These are phyloP conservation scores for Serendipita sp. DNA, from an alignment of 768 basidiomycete genomes.

Conservation along the genomic window DNA sequence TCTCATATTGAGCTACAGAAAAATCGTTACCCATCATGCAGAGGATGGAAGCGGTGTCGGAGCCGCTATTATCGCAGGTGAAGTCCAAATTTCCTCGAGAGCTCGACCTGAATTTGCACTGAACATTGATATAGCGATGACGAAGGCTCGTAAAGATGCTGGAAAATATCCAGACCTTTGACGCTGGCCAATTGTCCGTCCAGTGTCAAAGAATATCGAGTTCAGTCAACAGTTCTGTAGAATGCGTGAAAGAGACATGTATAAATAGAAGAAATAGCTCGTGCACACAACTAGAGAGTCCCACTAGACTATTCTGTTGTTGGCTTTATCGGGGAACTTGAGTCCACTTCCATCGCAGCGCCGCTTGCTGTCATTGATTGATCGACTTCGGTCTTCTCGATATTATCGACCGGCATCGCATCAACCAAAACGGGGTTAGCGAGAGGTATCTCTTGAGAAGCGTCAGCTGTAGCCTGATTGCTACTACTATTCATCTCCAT, in stretches of 20 bases:
- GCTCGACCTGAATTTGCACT: slow-evolving; percentile 9
- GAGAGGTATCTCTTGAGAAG: background rate
- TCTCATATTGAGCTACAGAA: slow-evolving; percentile 24
- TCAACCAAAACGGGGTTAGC: background rate
- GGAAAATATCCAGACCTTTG: slow-evolving; percentile 40
- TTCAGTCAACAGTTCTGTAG: background rate
- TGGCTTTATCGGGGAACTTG: background rate
- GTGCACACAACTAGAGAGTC: no score
- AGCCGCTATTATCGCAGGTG: slow-evolving; percentile 85
- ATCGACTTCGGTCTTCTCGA: background rate
- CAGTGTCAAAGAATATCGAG: background rate
- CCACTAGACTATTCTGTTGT: background rate
- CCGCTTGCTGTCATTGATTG: background rate
- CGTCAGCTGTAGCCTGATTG: background rate
- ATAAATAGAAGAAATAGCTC: no score
- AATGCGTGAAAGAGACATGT: no score
- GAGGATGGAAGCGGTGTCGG: slow-evolving; percentile 92
- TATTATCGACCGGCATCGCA: background rate
- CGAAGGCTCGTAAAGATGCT: slow-evolving; percentile 58
- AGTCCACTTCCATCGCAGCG: background rate
- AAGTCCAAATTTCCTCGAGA: slow-evolving; percentile 15
- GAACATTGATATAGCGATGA: slow-evolving; percentile 51
- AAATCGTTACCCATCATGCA: slow-evolving; percentile 66
- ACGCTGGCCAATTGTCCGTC: no score
- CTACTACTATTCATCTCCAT: background rate